Percentiles rank a stretch among this genome's conserved stretches.
These are phyloP conservation scores for Metschnikowia vanudenii DNA, from an alignment of 805 yeast genomes.

Conservation along the genomic window DNA sequence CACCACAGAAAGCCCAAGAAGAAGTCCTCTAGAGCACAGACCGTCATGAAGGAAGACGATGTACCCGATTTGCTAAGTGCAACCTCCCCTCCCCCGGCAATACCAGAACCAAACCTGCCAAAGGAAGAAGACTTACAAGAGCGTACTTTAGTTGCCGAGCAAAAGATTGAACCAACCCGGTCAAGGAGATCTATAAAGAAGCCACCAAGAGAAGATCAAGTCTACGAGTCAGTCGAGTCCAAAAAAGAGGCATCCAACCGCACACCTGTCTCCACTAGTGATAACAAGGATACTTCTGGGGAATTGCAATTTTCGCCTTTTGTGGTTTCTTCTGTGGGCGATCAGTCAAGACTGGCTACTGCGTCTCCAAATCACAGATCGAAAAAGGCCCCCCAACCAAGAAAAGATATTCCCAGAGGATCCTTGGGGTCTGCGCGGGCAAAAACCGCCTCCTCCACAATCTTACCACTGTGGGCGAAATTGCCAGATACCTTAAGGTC, in stretches of 20 bases:
- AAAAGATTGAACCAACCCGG: background rate
- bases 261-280: too few relatives aligned
- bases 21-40: background rate
- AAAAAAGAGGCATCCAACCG: too few relatives aligned
- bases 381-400: background rate
- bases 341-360: constrained; percentile 1
- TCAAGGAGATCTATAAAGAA: background rate
- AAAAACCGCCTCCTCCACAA: constrained; percentile 7
- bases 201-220: background rate
- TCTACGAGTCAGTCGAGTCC: too few relatives aligned
- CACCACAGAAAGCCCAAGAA: background rate
- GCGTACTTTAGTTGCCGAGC: background rate
- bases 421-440: constrained; percentile 1
- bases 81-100: too few relatives aligned
- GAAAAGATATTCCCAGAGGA: background rate
- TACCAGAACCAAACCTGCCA: background rate
- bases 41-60: too few relatives aligned
- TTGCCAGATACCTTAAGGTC: constrained; percentile 2
- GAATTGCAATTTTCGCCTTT: constrained; percentile 12
- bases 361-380: background rate
- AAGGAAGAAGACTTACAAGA: background rate
- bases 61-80: too few relatives aligned
- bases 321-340: background rate
- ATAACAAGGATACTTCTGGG: too few relatives aligned
- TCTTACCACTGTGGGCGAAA: constrained; percentile 14